phyloP scores from a whole-genome alignment of 768 basidiomycete genomes.

The Naganishia vishniacii region DNA sequence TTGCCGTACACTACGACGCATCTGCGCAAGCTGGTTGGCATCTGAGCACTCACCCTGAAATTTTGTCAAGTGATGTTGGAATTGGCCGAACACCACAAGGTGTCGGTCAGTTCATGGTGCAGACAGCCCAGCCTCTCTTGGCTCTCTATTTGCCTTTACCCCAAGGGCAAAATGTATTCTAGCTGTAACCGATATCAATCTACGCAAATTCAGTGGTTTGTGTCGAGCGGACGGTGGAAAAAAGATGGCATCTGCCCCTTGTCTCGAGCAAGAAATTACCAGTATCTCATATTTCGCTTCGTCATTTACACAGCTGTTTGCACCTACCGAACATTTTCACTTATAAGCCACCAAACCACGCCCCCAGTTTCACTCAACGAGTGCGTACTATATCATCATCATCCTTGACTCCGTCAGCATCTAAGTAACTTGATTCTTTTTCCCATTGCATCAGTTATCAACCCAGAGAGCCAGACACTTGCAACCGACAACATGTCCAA shows the following conservation, averaged over 20 bases:
- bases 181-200: too few relatives aligned
- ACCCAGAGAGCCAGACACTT: neutral
- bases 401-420: too few relatives aligned
- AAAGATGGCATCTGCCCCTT: neutral
- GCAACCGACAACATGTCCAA: conserved; percentile 7
- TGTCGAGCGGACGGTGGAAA: neutral
- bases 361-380: neutral
- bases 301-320: too few relatives aligned
- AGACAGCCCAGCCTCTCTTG: too few relatives aligned
- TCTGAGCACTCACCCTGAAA: neutral
- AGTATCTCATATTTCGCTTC: neutral
- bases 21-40: neutral
- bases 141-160: too few relatives aligned
- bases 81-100: too few relatives aligned
- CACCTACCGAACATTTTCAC: conserved; percentile 4
- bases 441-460: conserved; percentile 7
- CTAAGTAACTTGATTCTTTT: too few relatives aligned
- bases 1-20: neutral
- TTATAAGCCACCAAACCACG: conserved; percentile 1
- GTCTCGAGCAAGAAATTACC: neutral
- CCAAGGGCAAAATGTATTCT: too few relatives aligned
- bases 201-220: too few relatives aligned
- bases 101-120: too few relatives aligned
- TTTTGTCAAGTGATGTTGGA: too few relatives aligned
- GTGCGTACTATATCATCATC: neutral